Conservation (phyloP, 2,329 filamentous ascomycete genomes). For the Diaporthe ampelina region DNA sequence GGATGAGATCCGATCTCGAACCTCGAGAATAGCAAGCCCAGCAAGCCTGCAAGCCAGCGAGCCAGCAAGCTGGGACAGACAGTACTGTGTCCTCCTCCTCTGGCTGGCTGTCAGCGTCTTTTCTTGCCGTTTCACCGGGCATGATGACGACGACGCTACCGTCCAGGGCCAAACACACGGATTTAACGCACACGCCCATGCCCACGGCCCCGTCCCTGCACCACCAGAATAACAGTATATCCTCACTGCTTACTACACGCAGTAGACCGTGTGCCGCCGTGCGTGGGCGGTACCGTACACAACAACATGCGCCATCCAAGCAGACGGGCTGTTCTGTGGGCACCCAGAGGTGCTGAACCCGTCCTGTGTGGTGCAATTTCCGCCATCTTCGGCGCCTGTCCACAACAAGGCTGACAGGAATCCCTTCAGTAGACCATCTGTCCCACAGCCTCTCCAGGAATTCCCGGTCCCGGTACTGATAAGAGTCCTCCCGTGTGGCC, state of each 20-base stretch:
- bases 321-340: background rate
- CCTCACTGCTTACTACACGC: too few species aligned
- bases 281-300: too few species aligned
- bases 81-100: background rate
- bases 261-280: too few species aligned
- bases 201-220: too few species aligned
- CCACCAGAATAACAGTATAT: background rate
- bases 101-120: constrained; percentile 6
- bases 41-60: too few species aligned
- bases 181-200: background rate
- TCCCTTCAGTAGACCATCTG: background rate
- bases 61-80: too few species aligned
- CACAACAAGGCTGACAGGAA: constrained; percentile 21
- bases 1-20: too few species aligned
- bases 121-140: constrained; percentile 5
- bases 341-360: background rate
- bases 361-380: too few species aligned
- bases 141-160: constrained; percentile 27
- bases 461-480: background rate
- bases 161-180: background rate
- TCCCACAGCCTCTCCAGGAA: background rate
- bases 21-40: too few species aligned
- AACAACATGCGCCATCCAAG: too few species aligned
- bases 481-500: too few species aligned
- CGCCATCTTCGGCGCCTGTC: background rate